These are phyloP conservation scores for Salix purpurea DNA, from an alignment of 345 rosid species.

Conservation along the genomic window DNA sequence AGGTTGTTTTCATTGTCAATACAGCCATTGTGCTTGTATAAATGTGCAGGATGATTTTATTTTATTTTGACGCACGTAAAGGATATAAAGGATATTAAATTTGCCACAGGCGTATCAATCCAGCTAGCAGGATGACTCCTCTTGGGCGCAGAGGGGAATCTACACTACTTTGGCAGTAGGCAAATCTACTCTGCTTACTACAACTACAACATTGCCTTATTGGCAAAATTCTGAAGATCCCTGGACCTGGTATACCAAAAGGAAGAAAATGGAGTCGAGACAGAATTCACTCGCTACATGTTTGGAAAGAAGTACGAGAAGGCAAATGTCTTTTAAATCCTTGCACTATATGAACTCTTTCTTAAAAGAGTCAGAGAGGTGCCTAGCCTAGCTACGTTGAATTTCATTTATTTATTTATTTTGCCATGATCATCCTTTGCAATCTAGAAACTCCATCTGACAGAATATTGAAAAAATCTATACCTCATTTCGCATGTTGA, in stretches of 20 bases:
- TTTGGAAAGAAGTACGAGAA: not conserved
- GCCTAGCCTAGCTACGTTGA: not conserved
- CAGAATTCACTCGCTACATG: not conserved
- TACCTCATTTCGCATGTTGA: slow-evolving; percentile 75
- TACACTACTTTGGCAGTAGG: not conserved
- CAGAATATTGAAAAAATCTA: not conserved
- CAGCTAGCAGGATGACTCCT: not conserved
- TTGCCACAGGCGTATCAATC: not conserved
- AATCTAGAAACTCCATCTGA: not conserved
- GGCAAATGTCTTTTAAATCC: not conserved
- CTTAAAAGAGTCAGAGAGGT: not conserved
- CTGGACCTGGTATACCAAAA: not conserved
- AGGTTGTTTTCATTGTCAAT: not conserved
- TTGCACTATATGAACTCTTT: not conserved
- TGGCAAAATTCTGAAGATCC: not conserved
- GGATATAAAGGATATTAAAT: not conserved
- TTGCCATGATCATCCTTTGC: not conserved
- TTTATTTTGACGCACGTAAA: not conserved
- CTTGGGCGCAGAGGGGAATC: not conserved
- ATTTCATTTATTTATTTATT: not conserved
- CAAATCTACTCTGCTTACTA: not conserved
- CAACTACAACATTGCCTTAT: not conserved
- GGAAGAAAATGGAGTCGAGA: not conserved
- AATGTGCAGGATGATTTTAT: not conserved
- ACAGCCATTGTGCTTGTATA: not conserved